phyloP scores from a whole-genome alignment of 2,329 filamentous ascomycete species.

The Didymella exigua region DNA sequence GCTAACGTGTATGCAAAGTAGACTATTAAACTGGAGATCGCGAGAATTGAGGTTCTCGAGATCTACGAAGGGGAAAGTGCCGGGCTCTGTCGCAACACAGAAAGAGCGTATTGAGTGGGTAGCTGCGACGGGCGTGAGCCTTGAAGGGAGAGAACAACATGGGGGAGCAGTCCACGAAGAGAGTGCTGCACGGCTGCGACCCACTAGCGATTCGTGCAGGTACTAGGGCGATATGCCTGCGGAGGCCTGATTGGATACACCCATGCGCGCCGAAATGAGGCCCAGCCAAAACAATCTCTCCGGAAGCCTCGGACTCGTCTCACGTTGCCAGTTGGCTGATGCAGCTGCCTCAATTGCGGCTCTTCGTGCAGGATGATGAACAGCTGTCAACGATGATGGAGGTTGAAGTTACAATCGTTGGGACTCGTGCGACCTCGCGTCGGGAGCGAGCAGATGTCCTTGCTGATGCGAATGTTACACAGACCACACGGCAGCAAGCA shows the following conservation, averaged over 20 bases:
- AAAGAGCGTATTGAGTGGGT: conserved; percentile 47
- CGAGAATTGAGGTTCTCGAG: conserved; percentile 22
- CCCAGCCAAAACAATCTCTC: conserved; percentile 38
- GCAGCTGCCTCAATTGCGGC: conserved; percentile 12
- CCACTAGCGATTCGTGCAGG: conserved; percentile 21
- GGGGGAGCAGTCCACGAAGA: conserved; percentile 28
- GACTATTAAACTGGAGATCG: conserved; percentile 25
- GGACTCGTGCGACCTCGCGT: conserved; percentile 11
- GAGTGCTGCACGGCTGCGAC: conserved; percentile 17
- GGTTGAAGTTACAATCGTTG: neutral
- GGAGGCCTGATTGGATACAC: conserved; percentile 31
- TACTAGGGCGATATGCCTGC: conserved; percentile 21
- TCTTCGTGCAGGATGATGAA: conserved; percentile 9
- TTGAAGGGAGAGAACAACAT: conserved; percentile 37
- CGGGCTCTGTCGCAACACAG: conserved; percentile 37
- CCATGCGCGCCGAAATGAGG: conserved; percentile 36
- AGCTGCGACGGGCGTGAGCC: conserved; percentile 42
- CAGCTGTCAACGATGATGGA: conserved; percentile 6
- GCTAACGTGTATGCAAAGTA: conserved; percentile 20
- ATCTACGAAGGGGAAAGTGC: conserved; percentile 35
- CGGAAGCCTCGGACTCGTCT: conserved; percentile 21
- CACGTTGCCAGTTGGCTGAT: conserved; percentile 15
- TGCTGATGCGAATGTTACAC: conserved; percentile 20
- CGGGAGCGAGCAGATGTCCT: conserved; percentile 18
- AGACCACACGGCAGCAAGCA: conserved; percentile 10